Evolutionary conservation across 1,284 basidiomycete genomes (phyloP).

Genomic region (Volvariella surrecta): DNA sequence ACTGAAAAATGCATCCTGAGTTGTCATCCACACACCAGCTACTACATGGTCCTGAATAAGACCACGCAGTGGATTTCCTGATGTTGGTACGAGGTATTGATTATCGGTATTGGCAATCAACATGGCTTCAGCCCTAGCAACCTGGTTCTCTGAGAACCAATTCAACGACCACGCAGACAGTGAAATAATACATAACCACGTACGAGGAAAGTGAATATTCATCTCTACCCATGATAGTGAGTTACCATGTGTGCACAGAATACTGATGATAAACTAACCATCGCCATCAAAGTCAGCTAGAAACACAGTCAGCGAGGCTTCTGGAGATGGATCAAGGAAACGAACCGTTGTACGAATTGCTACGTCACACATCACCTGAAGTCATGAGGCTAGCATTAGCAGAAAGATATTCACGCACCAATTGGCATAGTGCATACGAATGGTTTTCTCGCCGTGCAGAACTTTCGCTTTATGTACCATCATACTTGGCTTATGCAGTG

Average conservation of each 20-base stretch:
- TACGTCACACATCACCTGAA: constrained; percentile 21
- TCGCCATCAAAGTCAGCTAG: constrained; percentile 98
- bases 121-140: constrained; percentile 90
- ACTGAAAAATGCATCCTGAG: constrained; percentile 90
- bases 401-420: constrained; percentile 49
- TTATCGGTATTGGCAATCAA: constrained; percentile 98
- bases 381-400: neutral
- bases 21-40: constrained; percentile 98
- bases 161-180: constrained; percentile 3
- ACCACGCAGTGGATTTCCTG: constrained; percentile 95
- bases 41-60: constrained; percentile 99
- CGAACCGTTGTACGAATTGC: constrained; percentile 95
- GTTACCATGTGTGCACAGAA: constrained; percentile 5
- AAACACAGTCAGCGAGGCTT: constrained; percentile 11
- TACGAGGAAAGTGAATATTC: constrained; percentile 99
- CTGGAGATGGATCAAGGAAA: constrained; percentile 10
- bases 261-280: constrained; percentile 37
- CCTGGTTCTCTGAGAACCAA: constrained; percentile 64
- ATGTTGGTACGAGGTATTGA: constrained; percentile 97
- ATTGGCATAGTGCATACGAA: constrained; percentile 99
- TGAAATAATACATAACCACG: constrained; percentile 10
- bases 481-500: constrained; percentile 99
- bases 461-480: constrained; percentile 97
- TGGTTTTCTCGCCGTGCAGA: constrained; percentile 94
- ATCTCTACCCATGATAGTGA: constrained; percentile 56